Conservation (phyloP, 1,284 basidiomycete genomes). For the Boletus smithii region DNA sequence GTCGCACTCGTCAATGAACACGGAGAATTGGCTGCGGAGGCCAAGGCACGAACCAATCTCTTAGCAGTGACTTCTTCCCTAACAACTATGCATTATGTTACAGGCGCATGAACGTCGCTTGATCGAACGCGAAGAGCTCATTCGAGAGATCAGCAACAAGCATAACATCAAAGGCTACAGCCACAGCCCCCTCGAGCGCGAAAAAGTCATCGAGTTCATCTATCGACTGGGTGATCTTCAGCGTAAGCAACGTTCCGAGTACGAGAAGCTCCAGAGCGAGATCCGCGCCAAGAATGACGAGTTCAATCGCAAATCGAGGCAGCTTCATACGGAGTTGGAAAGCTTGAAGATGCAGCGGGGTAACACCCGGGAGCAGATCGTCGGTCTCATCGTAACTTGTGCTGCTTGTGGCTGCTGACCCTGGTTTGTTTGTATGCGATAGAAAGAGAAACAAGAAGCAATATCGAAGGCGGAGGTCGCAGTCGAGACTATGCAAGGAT, state of each 20-base stretch:
- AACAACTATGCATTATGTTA: background rate
- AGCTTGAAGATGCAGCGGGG: conserved; percentile 50
- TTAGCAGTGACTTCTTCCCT: background rate
- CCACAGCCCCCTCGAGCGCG: conserved; percentile 58
- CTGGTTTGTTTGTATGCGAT: conserved; percentile 1
- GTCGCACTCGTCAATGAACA: conserved; percentile 55
- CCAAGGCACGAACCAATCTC: conserved; percentile 45
- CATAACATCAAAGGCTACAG: conserved; percentile 76
- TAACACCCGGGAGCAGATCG: conserved; percentile 60
- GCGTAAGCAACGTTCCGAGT: conserved; percentile 51
- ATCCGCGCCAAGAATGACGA: conserved; percentile 53
- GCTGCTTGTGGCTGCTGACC: conserved; percentile 3
- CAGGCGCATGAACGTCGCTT: conserved; percentile 79
- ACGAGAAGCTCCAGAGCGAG: conserved; percentile 63
- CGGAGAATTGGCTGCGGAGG: conserved; percentile 62
- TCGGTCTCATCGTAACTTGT: conserved; percentile 32
- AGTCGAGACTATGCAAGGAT: conserved; percentile 54
- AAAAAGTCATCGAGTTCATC: conserved; percentile 70
- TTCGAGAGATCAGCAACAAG: conserved; percentile 67
- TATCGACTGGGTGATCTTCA: conserved; percentile 57
- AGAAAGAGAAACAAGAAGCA: conserved; percentile 52
- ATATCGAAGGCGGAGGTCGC: conserved; percentile 52
- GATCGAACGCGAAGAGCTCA: conserved; percentile 67
- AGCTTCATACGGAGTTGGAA: conserved; percentile 53
- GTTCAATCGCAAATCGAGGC: conserved; percentile 52